These are phyloP conservation scores for Boletus fagicola DNA, from an alignment of 768 basidiomycete species.

Conservation along the genomic window DNA sequence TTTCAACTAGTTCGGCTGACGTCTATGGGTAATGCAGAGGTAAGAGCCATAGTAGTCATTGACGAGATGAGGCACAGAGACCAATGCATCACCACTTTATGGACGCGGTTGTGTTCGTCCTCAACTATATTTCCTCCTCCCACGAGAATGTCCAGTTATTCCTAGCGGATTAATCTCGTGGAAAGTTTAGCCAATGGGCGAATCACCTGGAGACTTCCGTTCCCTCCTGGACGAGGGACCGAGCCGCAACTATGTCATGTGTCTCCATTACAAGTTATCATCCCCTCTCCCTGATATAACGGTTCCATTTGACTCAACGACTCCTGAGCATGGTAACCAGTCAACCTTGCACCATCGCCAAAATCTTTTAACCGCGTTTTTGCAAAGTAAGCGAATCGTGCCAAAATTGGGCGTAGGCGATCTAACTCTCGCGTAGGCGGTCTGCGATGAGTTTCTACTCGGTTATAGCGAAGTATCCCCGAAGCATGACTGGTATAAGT, in stretches of 20 bases:
- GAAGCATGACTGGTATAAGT: too few relatives aligned
- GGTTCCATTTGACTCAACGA: not conserved
- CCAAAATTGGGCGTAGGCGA: not conserved
- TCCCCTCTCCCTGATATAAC: not conserved
- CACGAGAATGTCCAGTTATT: not conserved
- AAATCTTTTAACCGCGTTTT: not conserved
- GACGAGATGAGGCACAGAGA: not conserved
- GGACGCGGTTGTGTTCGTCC: not conserved
- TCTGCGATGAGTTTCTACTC: too few relatives aligned
- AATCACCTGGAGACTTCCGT: not conserved
- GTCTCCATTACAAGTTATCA: not conserved
- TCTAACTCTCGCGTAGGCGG: too few relatives aligned
- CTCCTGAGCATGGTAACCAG: not conserved
- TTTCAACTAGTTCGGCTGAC: not conserved
- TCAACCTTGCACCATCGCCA: not conserved
- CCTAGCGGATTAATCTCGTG: not conserved
- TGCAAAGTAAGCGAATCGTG: not conserved
- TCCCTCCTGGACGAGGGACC: not conserved
- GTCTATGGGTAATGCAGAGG: not conserved
- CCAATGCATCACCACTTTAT: not conserved
- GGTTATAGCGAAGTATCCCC: too few relatives aligned
- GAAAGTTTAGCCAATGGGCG: not conserved
- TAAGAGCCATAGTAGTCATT: not conserved
- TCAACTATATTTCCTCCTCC: not conserved
- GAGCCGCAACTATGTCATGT: not conserved